Conservation (phyloP, 345 rosid genomes). For the Orychophragmus violaceus region DNA sequence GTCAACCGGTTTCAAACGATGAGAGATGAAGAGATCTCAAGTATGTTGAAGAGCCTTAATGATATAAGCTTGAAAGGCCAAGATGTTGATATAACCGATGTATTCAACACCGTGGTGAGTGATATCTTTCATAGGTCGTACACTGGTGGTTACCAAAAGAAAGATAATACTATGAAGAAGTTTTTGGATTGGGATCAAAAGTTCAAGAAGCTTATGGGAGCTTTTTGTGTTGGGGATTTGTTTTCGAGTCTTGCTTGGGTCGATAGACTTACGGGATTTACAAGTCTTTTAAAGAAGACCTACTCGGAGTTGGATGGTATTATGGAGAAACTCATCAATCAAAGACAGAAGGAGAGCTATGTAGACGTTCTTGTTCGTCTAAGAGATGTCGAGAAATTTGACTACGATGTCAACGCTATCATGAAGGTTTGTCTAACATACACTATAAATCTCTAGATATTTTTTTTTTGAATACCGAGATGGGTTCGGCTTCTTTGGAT, state of each 20-base stretch:
- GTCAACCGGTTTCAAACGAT: slow-evolving; percentile 17
- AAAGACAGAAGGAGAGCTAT: slow-evolving; percentile 16
- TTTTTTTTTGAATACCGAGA: too few species aligned
- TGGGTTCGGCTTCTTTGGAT: too few species aligned
- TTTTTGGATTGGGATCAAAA: slow-evolving; percentile 40
- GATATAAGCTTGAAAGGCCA: not conserved
- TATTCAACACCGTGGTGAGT: slow-evolving; percentile 1
- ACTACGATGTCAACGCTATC: slow-evolving; percentile 31
- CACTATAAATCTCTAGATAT: not conserved
- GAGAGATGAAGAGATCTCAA: slow-evolving; percentile 26
- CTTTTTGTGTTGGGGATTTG: slow-evolving; percentile 13
- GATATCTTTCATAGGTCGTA: slow-evolving; percentile 41
- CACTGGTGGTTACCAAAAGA: slow-evolving; percentile 31
- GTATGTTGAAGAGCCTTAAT: slow-evolving; percentile 22
- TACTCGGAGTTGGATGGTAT: slow-evolving; percentile 13
- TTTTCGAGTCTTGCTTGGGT: slow-evolving; percentile 24
- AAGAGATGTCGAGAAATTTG: slow-evolving; percentile 15
- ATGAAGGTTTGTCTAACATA: slow-evolving; percentile 13
- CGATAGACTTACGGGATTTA: slow-evolving; percentile 15
- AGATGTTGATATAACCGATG: slow-evolving; percentile 34
- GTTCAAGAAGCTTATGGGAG: slow-evolving; percentile 30
- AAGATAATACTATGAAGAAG: slow-evolving; percentile 35
- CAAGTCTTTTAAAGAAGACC: not conserved
- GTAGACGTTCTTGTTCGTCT: slow-evolving; percentile 27
- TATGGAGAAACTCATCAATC: slow-evolving; percentile 23